Base-by-base conservation (phyloP, 805 yeast genomes). In the Wickerhamiella brachini region DNA sequence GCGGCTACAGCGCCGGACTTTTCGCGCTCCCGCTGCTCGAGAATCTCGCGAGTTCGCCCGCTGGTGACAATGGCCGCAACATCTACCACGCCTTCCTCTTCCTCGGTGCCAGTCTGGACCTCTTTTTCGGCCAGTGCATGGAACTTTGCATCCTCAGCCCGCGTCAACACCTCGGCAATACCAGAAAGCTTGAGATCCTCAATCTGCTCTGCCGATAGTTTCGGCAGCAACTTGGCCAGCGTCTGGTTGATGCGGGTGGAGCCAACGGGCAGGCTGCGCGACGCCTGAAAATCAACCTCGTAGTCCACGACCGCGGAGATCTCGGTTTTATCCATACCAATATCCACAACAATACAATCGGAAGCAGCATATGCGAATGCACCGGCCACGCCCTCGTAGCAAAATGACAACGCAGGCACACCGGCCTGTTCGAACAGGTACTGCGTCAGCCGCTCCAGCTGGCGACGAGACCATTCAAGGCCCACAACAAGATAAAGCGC, bases 41-140 rank as follows among this genome's bases (percentile, higher is more conserved):
- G 64, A 41, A 83, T 73, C 64, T 84, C 88, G 49, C 84, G 72
- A 2, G 88, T 78, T 55, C 81, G 77, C 13, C 81, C 87, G 54
- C 85, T 81, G 1, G 93, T 78, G 12, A 89, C 93, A 57, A 89
- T 79, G 42, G 88, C 86, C 1, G 96, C 95, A 47, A 90, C 88
- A 64, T 90, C 95, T 39, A 87, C 73, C 3, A 80, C 78, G 49
- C 87, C 94, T 29, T 83, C 90, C 39, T 79, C 86, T 8, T 72
- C 75, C 42, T 63, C 64, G 5, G 71, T 73, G 22, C 45, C 26
- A 7, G 21, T 15, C 15, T 64, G 67, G 5, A 50, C 44, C 29
- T 49, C 55, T 26, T 53, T 49, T 34, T 44, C 43, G 48, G 76
- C 79, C 52, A 73, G 62, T 20, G 83, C 80, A 58, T 80, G 81